Percentiles rank a stretch among this genome's conserved stretches.
phyloP scores from a whole-genome alignment of 768 basidiomycete species.

The Amanita exitialis region DNA sequence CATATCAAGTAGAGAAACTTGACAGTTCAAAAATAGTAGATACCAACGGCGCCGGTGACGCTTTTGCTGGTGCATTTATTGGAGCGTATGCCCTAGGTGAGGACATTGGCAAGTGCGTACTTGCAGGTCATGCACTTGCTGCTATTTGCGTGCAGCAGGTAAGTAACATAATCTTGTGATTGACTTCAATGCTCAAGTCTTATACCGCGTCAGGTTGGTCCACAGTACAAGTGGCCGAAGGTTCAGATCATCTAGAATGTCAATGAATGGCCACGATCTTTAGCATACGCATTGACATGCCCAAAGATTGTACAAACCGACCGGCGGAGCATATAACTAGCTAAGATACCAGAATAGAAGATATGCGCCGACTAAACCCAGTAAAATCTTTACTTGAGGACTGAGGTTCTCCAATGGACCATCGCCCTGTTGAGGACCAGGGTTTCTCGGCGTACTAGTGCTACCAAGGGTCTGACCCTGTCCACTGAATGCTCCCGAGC shows the following conservation, averaged over 20 bases:
- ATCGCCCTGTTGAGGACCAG: conserved; percentile 2
- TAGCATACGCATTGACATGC: not conserved
- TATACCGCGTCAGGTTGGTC: conserved; percentile 27
- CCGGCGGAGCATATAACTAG: conserved; percentile 6
- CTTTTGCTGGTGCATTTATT: conserved; percentile 93
- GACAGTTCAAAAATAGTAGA: conserved; percentile 69
- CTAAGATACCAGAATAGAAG: conserved; percentile 44
- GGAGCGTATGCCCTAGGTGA: conserved; percentile 80
- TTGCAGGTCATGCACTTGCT: conserved; percentile 81
- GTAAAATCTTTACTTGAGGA: conserved; percentile 57
- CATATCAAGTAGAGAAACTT: conserved; percentile 50
- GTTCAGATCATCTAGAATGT: conserved; percentile 23
- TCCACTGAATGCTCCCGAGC: conserved; percentile 49
- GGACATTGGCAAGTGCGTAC: conserved; percentile 62
- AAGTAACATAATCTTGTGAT: conserved; percentile 10
- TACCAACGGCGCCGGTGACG: conserved; percentile 97
- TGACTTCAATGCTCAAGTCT: not conserved
- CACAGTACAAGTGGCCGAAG: conserved; percentile 45
- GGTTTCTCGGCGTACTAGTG: conserved; percentile 23
- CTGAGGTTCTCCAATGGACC: conserved; percentile 30
- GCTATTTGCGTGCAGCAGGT: conserved; percentile 80
- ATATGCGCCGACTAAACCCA: conserved; percentile 58
- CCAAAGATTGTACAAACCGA: no score
- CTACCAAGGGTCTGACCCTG: conserved; percentile 67
- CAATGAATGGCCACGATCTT: not conserved